Evolutionary conservation across 441 rosid species (phyloP).

Genomic region (Adansonia madagascariensis): DNA sequence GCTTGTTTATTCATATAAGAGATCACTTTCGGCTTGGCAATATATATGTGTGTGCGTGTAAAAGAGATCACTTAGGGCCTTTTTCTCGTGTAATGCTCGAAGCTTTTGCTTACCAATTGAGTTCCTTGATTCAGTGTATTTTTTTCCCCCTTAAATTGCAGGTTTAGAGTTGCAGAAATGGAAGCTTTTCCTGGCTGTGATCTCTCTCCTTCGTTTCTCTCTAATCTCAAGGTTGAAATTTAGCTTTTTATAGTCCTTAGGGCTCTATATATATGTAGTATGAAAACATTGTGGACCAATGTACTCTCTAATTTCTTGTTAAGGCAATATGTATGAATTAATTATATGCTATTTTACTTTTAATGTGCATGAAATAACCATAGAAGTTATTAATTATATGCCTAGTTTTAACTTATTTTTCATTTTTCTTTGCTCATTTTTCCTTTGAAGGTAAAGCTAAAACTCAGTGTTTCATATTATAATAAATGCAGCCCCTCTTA

Average conservation of each 20-base stretch:
- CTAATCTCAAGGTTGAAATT: background rate
- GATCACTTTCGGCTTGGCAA: too few relatives aligned
- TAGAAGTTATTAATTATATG: background rate
- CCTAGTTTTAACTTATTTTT: background rate
- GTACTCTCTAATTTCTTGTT: conserved; percentile 4
- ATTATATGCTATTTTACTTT: background rate
- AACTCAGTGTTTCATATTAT: background rate
- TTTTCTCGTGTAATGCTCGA: background rate
- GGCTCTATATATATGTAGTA: background rate
- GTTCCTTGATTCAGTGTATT: background rate
- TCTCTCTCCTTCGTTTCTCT: background rate
- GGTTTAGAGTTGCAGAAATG: conserved; percentile 9
- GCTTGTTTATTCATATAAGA: background rate
- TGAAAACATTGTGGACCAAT: background rate
- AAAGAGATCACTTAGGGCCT: background rate
- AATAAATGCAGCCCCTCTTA: background rate
- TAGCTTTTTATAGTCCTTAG: background rate
- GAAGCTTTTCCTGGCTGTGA: background rate
- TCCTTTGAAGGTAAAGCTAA: background rate
- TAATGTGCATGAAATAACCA: background rate
- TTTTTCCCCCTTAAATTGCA: background rate
- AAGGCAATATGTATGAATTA: background rate
- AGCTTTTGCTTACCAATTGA: conserved; percentile 11
- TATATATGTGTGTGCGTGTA: background rate
- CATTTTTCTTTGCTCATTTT: background rate